Evolutionary conservation across 1,284 basidiomycete genomes (phyloP), one percentile per base, ranked within the genome.

Genomic region (Hortiboletus rubellus): DNA sequence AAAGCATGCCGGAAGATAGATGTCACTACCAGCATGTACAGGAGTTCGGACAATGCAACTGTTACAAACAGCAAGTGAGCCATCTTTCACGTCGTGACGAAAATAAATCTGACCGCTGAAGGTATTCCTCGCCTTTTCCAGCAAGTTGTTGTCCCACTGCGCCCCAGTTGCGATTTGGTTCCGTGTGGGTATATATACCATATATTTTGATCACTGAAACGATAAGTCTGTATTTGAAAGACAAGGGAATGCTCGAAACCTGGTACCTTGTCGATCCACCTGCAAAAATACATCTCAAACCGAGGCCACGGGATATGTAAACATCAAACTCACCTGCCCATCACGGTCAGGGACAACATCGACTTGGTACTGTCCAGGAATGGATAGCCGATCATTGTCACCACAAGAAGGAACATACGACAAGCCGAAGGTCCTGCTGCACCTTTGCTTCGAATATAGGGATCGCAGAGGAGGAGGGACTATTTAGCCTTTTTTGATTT

Each of bases 371-470:
- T 88, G 22, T 46, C 9, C 27, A 7, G 27, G 45, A 44, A 43
- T 62, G 4, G 60, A 43, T 27, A 38, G 6, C 43, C 1, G 1
- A 37, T 33, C n/a, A 38, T 34, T 33, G 17, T 44, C 34, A 30
- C n/a, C 1, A 27, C 38, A 37, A 34, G 14, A 2, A 17, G 18
- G 38, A 30, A 71, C 82, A 18, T 64, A 88, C 86, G n/a, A 89
- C 77, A 4, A 89, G 72, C 7, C 86, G 77, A 24, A 77, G 71
- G 63, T 87, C 84, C 0, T 83, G 85, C 22, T 22, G 85, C 80
- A 88, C 83, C 66, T 87, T 87, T 0, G 87, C 86, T 64, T 87
- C 86, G 53, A 79, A 89, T 10, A 89, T 80, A 0, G 86, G 85
- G 3, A 86, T 69, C 11, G 79, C 79, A 8, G 71, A 71, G 0